Percentiles rank a stretch among this genome's conserved stretches.
phyloP scores from a whole-genome alignment of 192 early-diverging fungal species.

The Endogone sp. region DNA sequence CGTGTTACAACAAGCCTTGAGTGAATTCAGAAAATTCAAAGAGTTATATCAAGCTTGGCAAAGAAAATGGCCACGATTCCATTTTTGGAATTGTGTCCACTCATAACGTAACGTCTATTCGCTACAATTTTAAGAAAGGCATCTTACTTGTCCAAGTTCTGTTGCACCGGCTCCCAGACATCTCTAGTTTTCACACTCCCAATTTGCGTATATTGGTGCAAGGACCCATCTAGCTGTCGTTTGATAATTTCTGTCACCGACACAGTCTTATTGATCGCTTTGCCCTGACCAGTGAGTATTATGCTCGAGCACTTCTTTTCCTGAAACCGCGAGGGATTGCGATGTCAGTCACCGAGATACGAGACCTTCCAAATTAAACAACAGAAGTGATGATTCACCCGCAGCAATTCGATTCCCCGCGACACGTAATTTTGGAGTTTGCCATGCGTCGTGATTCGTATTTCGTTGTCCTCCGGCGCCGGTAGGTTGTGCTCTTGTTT shows the following conservation, averaged over 20 bases:
- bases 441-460: conserved; percentile 12
- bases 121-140: no score
- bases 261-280: conserved; percentile 56
- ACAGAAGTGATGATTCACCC: conserved; percentile 15
- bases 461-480: conserved; percentile 23
- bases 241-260: conserved; percentile 67
- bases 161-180: conserved; percentile 22
- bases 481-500: neutral
- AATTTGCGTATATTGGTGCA: conserved; percentile 54
- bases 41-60: neutral
- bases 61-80: no score
- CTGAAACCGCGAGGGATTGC: neutral
- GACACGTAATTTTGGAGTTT: conserved; percentile 19
- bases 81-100: no score
- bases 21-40: neutral
- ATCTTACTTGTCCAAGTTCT: conserved; percentile 25
- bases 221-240: conserved; percentile 40
- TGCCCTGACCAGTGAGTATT: conserved; percentile 35
- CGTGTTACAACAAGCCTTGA: conserved; percentile 16
- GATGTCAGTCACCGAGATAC: no score
- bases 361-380: no score
- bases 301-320: conserved; percentile 1
- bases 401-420: conserved; percentile 11
- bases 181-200: conserved; percentile 26
- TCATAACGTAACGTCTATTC: no score